These are phyloP conservation scores for Pleurotus citrinopileatus DNA, from an alignment of 768 basidiomycete genomes.

Conservation along the genomic window DNA sequence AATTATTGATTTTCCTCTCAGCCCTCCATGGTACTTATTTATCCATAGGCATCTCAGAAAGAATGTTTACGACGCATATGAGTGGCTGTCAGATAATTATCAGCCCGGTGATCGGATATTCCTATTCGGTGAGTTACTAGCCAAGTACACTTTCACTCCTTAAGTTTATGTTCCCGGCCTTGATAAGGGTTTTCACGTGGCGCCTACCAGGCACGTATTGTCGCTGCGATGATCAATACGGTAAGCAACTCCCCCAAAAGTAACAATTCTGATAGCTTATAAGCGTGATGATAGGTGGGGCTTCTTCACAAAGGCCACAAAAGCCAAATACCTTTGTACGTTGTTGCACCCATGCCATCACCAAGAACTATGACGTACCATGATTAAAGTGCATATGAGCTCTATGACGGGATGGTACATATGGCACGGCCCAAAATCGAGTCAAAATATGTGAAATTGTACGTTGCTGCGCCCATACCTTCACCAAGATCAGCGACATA, in stretches of 20 bases:
- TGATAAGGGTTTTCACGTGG: constrained; percentile 45
- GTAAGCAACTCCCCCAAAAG: constrained; percentile 17
- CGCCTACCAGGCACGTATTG: constrained; percentile 41
- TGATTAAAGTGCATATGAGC: constrained; percentile 30
- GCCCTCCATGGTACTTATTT: not conserved
- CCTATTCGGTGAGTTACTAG: constrained; percentile 32
- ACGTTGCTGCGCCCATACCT: too few relatives aligned
- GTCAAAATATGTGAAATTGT: too few relatives aligned
- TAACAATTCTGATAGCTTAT: not conserved
- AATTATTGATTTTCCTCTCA: constrained; percentile 17
- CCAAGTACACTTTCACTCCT: not conserved
- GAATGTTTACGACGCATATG: constrained; percentile 33
- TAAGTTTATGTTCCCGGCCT: not conserved
- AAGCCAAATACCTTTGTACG: constrained; percentile 36
- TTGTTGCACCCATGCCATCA: not conserved
- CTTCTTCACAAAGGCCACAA: constrained; percentile 37
- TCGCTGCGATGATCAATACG: constrained; percentile 42
- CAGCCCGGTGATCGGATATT: constrained; percentile 34
- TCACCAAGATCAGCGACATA: too few relatives aligned
- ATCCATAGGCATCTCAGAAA: constrained; percentile 29
- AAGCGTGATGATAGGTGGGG: constrained; percentile 30
- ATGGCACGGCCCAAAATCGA: not conserved
- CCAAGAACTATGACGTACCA: not conserved
- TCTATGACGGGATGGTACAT: constrained; percentile 24
- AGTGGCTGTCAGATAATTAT: constrained; percentile 40